phyloP scores from a whole-genome alignment of 2,329 filamentous ascomycete genomes.

The Fusarium sp. region DNA sequence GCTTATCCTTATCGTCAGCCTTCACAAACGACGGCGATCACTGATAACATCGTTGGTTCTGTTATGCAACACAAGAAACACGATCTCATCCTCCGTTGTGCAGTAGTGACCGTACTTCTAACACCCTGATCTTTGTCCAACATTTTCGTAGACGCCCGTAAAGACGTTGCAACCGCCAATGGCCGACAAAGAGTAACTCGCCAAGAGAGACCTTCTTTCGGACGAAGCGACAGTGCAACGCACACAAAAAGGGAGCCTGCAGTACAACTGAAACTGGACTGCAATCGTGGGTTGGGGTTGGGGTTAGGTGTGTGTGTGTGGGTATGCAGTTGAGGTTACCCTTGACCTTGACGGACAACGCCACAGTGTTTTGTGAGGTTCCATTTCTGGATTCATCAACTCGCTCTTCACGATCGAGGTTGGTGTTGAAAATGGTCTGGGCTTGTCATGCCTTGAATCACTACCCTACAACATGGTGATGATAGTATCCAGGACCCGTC shows the following conservation, averaged over 20 bases:
- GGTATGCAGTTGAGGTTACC: conserved; percentile 23
- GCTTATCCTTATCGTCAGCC: conserved; percentile 23
- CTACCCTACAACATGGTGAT: conserved; percentile 26
- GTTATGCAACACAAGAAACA: conserved; percentile 16
- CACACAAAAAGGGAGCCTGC: not conserved
- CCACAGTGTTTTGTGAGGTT: conserved; percentile 19
- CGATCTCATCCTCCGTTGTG: conserved; percentile 6
- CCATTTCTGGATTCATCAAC: conserved; percentile 21
- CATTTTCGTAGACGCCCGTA: conserved; percentile 26
- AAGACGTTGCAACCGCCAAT: conserved; percentile 14
- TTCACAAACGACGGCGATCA: conserved; percentile 22
- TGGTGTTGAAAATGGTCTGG: conserved; percentile 20
- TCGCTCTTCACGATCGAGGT: conserved; percentile 19
- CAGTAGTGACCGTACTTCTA: not conserved
- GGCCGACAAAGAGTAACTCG: conserved; percentile 32
- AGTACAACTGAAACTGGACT: conserved; percentile 8
- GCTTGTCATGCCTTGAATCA: conserved; percentile 21
- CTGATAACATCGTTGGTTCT: not conserved
- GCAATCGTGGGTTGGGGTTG: conserved; percentile 22
- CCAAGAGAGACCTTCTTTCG: conserved; percentile 29
- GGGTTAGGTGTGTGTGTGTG: conserved; percentile 13
- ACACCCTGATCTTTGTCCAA: conserved; percentile 2
- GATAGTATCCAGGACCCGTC: not conserved
- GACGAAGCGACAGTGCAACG: conserved; percentile 24
- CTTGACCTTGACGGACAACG: conserved; percentile 18